These are phyloP conservation scores for Thymus mandschuricus DNA, from an alignment of 257 asterid genomes.

Conservation along the genomic window DNA sequence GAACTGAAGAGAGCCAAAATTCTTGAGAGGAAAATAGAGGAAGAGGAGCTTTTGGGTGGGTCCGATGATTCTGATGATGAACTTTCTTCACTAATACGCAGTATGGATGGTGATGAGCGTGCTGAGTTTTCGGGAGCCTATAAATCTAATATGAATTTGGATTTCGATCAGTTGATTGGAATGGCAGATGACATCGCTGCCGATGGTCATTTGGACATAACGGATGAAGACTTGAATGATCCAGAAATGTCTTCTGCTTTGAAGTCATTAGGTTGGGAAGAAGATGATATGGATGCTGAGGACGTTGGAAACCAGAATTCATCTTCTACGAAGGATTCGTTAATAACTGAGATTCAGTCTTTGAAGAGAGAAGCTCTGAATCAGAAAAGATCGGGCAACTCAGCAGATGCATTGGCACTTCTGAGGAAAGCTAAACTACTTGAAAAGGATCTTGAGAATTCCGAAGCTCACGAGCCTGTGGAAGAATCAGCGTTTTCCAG, in stretches of 20 bases:
- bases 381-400: constrained; percentile 76
- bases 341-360: constrained; percentile 60
- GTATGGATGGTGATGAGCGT: constrained; percentile 59
- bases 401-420: constrained; percentile 65
- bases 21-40: constrained; percentile 91
- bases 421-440: constrained; percentile 73
- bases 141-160: constrained; percentile 47
- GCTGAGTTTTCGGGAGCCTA: constrained; percentile 46
- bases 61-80: constrained; percentile 91
- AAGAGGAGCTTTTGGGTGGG: constrained; percentile 83
- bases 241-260: constrained; percentile 87
- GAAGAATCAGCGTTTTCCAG: constrained; percentile 32
- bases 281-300: constrained; percentile 46
- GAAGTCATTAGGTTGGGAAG: constrained; percentile 89
- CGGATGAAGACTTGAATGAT: constrained; percentile 78
- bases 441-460: constrained; percentile 57
- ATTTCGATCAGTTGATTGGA: constrained; percentile 51
- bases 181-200: constrained; percentile 53
- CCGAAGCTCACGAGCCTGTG: constrained; percentile 35
- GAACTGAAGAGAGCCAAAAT: constrained; percentile 90
- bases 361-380: constrained; percentile 69
- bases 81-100: constrained; percentile 62
- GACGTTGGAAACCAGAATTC: constrained; percentile 33
- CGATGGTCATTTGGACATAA: constrained; percentile 70
- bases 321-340: constrained; percentile 43